Percentiles rank a stretch among this genome's conserved stretches.
These are phyloP conservation scores for Misopates orontium DNA, from an alignment of 257 asterid genomes.

Conservation along the genomic window DNA sequence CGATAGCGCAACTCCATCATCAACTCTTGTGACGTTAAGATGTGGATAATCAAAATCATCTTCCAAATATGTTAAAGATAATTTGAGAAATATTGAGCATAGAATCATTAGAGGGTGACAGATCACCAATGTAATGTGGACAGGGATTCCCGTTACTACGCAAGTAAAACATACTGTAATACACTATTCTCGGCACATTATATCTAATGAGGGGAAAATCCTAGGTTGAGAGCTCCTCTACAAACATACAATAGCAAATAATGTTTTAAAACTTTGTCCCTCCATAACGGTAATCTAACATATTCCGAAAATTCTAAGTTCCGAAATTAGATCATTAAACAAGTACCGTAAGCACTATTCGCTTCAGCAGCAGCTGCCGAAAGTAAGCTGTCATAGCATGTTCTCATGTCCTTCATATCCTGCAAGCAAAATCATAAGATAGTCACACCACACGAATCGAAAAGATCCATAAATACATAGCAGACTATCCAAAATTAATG, in stretches of 20 bases:
- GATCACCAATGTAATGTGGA: too few relatives aligned
- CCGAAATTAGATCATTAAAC: slow-evolving; percentile 11
- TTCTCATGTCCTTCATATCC: slow-evolving; percentile 95
- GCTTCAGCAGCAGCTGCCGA: slow-evolving; percentile 98
- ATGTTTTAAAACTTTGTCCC: not conserved
- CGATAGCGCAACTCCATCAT: too few relatives aligned
- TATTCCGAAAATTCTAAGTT: slow-evolving; percentile 11
- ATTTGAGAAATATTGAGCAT: too few relatives aligned
- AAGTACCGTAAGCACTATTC: slow-evolving; percentile 86
- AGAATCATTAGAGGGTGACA: too few relatives aligned
- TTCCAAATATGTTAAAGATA: not conserved
- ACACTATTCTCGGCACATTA: not conserved
- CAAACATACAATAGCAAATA: slow-evolving; percentile 1
- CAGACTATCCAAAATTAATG: not conserved
- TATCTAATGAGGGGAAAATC: not conserved
- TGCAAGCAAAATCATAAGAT: slow-evolving; percentile 34
- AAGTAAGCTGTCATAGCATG: slow-evolving; percentile 85
- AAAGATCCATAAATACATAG: not conserved
- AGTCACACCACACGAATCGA: slow-evolving; percentile 9
- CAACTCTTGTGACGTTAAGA: too few relatives aligned
- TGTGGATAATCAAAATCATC: not conserved
- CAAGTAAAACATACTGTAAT: too few relatives aligned
- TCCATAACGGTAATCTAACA: slow-evolving; percentile 23
- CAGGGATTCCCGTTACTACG: too few relatives aligned
- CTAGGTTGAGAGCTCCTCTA: not conserved